Conservation (phyloP, 495 filamentous ascomycete species). For the Aspergillus diversus region DNA sequence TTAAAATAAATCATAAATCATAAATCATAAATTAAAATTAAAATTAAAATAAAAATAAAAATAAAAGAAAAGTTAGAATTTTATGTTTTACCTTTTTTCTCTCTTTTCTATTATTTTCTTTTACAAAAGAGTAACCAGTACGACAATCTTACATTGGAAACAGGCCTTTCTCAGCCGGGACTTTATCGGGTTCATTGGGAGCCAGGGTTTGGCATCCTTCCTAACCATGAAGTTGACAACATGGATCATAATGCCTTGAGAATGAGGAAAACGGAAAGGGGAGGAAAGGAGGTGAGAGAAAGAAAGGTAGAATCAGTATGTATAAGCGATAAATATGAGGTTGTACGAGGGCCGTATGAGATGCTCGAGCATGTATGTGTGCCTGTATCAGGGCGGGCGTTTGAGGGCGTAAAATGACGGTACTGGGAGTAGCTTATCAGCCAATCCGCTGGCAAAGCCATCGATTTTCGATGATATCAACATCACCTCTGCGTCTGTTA, state of each 20-base stretch:
- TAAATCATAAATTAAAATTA: not conserved
- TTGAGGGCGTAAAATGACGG: not conserved
- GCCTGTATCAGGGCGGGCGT: conserved; percentile 2
- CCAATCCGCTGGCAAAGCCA: no score
- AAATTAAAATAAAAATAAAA: no score
- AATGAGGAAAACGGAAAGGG: no score
- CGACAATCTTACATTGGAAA: not conserved
- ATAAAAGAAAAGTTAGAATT: no score
- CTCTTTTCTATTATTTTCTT: no score
- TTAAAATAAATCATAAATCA: conserved; percentile 6
- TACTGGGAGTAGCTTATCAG: not conserved
- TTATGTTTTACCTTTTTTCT: no score
- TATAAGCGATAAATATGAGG: not conserved
- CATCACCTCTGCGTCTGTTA: no score
- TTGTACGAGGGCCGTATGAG: not conserved
- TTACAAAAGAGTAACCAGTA: no score
- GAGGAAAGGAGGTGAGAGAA: no score
- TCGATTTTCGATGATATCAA: no score
- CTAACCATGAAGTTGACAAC: not conserved
- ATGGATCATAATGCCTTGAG: no score
- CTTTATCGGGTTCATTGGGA: conserved; percentile 8
- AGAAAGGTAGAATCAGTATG: not conserved
- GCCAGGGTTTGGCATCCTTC: conserved; percentile 8
- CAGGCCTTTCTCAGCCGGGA: not conserved
- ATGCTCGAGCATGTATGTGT: not conserved